Evolutionary conservation across 306 rosid genomes (phyloP), one percentile per base, ranked within the genome.

Genomic region (Corylus americana): DNA sequence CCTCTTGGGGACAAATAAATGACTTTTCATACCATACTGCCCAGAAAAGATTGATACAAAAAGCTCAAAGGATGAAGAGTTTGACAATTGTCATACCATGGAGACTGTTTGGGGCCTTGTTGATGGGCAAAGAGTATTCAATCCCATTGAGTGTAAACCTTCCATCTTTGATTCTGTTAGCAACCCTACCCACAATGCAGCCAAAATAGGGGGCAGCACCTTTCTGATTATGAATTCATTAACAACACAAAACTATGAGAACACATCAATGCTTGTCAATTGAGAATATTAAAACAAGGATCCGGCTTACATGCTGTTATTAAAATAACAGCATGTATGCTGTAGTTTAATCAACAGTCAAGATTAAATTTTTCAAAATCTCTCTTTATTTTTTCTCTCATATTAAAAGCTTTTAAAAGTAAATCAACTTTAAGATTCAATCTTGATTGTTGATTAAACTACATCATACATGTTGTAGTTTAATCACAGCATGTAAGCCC

Each of bases 111-210:
- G 98, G 98, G 54, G 97, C 92, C 12, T 11, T 89, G 90, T 95
- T 95, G 83, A 95, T 20, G 63, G 98, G 92, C 86, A 95, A 80
- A 71, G 92, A 81, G 83, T 91, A 84, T 70, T 90, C 82, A 77
- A 80, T 80, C 35, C 92, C 96, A 47, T 92, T 87, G 54, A 95
- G 96, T 49, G 83, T 88, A 81, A 95, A 95, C 85, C 89, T 95
- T 55, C 98, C 98, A 35, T 90, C 94, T 83, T 91, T 92, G 77
- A 95, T 91, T 77, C 98, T 72, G 81, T 92, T 95, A 0, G 98
- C 98, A 7, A 95, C 98, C 53, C 98, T 94, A 39, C 98, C 98
- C 78, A 95, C 98, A 80, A 95, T 92, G 93, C 93, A 87, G 72
- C 98, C 98, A 84, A 91, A 95, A 81, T 87, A 93, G 72, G 97